Evolutionary conservation across 371 early-diverging fungal species (phyloP).

Genomic region (Syncephalastrum contaminatum): DNA sequence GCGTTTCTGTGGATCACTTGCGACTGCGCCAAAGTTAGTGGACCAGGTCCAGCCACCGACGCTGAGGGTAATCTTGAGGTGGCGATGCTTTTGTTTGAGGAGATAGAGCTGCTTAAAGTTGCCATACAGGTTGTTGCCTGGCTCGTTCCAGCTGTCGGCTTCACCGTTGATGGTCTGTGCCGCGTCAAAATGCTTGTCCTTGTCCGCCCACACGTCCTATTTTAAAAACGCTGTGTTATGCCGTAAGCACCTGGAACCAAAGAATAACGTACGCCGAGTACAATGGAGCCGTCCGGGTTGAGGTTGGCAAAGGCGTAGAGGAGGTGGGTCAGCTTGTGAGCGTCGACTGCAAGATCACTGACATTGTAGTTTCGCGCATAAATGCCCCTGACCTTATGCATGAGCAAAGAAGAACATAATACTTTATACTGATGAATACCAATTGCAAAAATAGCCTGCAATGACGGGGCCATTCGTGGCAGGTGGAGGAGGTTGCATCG

Average conservation of each 20-base stretch:
- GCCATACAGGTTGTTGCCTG: constrained; percentile 68
- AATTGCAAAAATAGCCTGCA: constrained; percentile 37
- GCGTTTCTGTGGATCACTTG: constrained; percentile 53
- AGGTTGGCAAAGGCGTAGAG: constrained; percentile 91
- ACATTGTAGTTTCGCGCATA: constrained; percentile 73
- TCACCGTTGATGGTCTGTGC: constrained; percentile 47
- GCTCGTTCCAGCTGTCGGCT: constrained; percentile 61
- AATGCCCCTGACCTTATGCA: constrained; percentile 56
- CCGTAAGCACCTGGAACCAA: not conserved
- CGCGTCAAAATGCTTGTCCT: constrained; percentile 44
- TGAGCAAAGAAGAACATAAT: not conserved
- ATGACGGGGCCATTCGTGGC: constrained; percentile 28
- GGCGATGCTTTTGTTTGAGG: constrained; percentile 66
- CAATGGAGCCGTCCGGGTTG: constrained; percentile 60
- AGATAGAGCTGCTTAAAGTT: constrained; percentile 81
- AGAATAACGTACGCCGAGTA: constrained; percentile 49
- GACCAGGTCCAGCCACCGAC: constrained; percentile 92
- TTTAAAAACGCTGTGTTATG: not conserved
- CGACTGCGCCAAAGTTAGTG: constrained; percentile 78
- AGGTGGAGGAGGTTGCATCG: constrained; percentile 25
- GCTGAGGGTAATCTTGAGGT: constrained; percentile 70
- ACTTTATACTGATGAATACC: constrained; percentile 11
- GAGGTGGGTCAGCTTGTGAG: constrained; percentile 72
- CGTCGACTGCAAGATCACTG: constrained; percentile 54
- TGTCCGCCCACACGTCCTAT: constrained; percentile 49